Evolutionary conservation across 1,139 yeast genomes (phyloP).

Genomic region (Zygoascus meyerae): DNA sequence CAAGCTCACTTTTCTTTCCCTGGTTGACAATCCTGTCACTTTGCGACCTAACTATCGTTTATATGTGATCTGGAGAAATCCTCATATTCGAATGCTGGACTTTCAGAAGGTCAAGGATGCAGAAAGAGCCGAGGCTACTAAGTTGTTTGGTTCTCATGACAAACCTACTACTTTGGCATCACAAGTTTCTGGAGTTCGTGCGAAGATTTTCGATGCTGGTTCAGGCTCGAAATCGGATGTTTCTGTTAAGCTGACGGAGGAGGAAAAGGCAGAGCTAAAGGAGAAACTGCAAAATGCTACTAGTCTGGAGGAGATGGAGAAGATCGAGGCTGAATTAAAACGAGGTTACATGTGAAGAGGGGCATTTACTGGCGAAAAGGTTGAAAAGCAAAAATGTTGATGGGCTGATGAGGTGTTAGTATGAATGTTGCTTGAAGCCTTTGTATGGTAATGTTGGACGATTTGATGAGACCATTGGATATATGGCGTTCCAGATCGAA

Average conservation of each 20-base stretch:
- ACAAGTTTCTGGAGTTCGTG: constrained; percentile 24
- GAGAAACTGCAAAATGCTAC: constrained; percentile 54
- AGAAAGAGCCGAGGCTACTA: constrained; percentile 46
- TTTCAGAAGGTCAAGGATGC: constrained; percentile 51
- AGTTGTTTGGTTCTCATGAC: constrained; percentile 42
- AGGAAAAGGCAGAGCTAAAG: constrained; percentile 49
- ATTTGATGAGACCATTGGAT: too few relatives aligned
- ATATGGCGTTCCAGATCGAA: too few relatives aligned
- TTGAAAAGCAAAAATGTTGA: too few relatives aligned
- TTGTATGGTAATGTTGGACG: too few relatives aligned
- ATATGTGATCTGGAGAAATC: constrained; percentile 57
- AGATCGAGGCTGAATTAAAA: constrained; percentile 52
- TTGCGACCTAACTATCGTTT: constrained; percentile 51
- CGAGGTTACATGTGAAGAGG: constrained; percentile 37
- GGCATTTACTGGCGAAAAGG: too few relatives aligned
- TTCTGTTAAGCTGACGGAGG: constrained; percentile 45
- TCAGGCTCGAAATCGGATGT: constrained; percentile 20
- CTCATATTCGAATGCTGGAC: constrained; percentile 60
- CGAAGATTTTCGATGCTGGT: constrained; percentile 21
- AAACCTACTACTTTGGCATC: constrained; percentile 33
- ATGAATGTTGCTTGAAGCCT: too few relatives aligned
- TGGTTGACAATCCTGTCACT: constrained; percentile 60
- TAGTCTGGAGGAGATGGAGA: constrained; percentile 66
- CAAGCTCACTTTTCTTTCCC: constrained; percentile 43
- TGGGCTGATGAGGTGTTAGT: too few relatives aligned